phyloP scores from a whole-genome alignment of 495 filamentous ascomycete genomes.

The Penicillium coffeae region DNA sequence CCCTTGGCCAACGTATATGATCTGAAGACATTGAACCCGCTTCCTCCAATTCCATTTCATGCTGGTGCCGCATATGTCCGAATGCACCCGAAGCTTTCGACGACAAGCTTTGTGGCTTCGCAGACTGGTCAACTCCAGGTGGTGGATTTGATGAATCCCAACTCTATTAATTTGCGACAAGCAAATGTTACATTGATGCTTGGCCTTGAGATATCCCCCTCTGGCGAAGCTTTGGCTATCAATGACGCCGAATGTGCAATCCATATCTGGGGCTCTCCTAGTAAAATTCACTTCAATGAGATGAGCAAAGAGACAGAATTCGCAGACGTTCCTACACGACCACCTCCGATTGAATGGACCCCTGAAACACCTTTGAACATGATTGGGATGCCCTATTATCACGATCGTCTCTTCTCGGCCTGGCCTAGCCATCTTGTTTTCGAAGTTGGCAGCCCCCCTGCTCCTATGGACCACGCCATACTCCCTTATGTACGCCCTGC shows the following conservation, averaged over 20 bases:
- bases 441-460: conserved; percentile 77
- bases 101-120: conserved; percentile 85
- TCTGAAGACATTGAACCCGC: conserved; percentile 75
- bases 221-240: conserved; percentile 82
- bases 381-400: conserved; percentile 90
- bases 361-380: conserved; percentile 76
- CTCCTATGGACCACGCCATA: conserved; percentile 69
- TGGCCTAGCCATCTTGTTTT: conserved; percentile 83
- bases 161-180: conserved; percentile 84
- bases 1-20: conserved; percentile 92
- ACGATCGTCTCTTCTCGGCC: conserved; percentile 78
- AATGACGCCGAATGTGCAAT: conserved; percentile 74
- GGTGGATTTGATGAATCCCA: conserved; percentile 91
- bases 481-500: conserved; percentile 61
- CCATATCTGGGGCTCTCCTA: conserved; percentile 86
- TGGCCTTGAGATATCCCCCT: conserved; percentile 78
- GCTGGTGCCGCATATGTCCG: conserved; percentile 87
- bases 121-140: conserved; percentile 89
- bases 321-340: conserved; percentile 55
- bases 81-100: conserved; percentile 91
- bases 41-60: conserved; percentile 89
- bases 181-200: conserved; percentile 72
- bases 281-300: conserved; percentile 88
- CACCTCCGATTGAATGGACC: conserved; percentile 59
- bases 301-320: conserved; percentile 75